Conservation (phyloP, 306 rosid species). For the Ammopiptanthus mongolicus region DNA sequence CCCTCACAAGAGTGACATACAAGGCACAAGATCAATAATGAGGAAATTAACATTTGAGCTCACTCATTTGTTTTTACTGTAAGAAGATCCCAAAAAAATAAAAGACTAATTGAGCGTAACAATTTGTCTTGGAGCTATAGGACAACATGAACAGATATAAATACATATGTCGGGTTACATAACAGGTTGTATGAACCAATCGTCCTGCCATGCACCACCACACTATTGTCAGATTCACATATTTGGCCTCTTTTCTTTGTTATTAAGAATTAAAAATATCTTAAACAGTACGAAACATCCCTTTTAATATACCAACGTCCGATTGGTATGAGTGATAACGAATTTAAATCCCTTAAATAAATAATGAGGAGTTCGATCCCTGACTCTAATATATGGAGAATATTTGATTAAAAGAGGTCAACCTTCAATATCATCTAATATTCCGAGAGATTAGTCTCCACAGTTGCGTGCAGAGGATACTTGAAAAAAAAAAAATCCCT, state of each 20-base stretch:
- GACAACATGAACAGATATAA: conserved; percentile 18
- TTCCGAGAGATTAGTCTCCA: too few relatives aligned
- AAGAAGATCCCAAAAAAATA: neutral
- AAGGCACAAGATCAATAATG: conserved; percentile 20
- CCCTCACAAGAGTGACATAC: conserved; percentile 14
- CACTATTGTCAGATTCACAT: neutral
- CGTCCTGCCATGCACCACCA: conserved; percentile 7
- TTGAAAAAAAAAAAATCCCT: neutral
- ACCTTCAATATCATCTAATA: too few relatives aligned
- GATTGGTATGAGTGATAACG: too few relatives aligned
- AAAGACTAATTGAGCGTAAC: neutral
- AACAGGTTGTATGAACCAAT: conserved; percentile 7
- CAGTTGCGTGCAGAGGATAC: too few relatives aligned
- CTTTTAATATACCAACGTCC: neutral
- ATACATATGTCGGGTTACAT: neutral
- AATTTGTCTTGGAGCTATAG: conserved; percentile 3
- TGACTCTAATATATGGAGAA: too few relatives aligned
- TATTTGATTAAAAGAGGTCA: too few relatives aligned
- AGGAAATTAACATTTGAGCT: conserved; percentile 6
- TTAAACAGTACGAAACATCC: neutral
- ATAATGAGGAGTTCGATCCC: too few relatives aligned
- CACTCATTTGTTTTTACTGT: neutral
- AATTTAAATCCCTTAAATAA: too few relatives aligned
- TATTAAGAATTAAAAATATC: neutral
- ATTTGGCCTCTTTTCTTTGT: conserved; percentile 1